Base-by-base conservation (phyloP, 2,329 filamentous ascomycete genomes). In the Botryosphaeria dothidea region DNA sequence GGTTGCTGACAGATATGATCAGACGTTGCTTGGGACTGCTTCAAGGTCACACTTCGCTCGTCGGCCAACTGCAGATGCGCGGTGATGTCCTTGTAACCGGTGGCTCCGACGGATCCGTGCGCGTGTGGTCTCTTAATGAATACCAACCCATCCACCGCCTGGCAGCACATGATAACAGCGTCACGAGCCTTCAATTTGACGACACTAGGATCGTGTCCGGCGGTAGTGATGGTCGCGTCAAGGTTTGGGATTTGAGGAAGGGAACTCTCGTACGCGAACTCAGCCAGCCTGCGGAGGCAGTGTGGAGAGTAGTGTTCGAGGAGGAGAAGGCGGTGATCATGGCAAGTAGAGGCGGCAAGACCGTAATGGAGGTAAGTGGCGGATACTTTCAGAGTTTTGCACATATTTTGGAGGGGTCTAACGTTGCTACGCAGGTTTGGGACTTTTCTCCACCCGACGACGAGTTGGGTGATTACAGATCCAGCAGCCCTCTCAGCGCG, bases 291-390 rank as follows among this genome's bases (percentile, higher is more conserved):
- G 92, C 94, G 0, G 94, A 99, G 74, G 93, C 94, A 17, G 95
- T 99, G 0, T 99, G 95, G 95, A 87, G 95, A 66, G 94, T 99
- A 36, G 95, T 96, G 0, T 99, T 99, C 76, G 95, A 99, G 75
- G 94, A 97, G 69, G 95, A 99, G 79, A 98, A 97, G 78, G 96
- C 94, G 66, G 94, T 99, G 31, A 94, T 97, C 34, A 91, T 99
- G 84, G 95, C 95, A 8, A 90, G 92, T 71, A 86, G 94, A 66
- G 88, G 88, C 61, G 90, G 89, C 64, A 88, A 93, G 68, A 98
- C 96, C 0, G 91, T 98, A 68, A 99, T 99, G 95, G 95, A 99
- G 89, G 94, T 96, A 81, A 81, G 89, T 77, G 54, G 34, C 31
- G 13, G 29, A 29, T 8, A 6, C 49, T 15, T 15, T n/a, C 34